Base-by-base conservation (phyloP, 805 yeast genomes). In the Candida alai region DNA sequence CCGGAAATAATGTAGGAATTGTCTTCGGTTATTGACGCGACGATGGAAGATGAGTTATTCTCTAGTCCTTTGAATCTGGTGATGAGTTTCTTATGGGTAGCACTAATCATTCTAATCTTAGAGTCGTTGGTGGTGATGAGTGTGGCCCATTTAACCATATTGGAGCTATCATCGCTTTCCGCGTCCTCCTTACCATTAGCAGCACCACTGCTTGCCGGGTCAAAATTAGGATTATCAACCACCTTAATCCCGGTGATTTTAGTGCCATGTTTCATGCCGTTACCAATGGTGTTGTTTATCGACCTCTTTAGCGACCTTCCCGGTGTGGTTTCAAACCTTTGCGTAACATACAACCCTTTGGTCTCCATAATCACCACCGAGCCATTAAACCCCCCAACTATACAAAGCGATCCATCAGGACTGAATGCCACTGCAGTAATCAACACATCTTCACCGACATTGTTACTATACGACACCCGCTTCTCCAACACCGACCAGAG, bases 401-500 rank as follows among this genome's bases (percentile, higher is more conserved):
- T 66, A 36, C 78, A 57, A 30, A 68, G 62, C 4, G 80, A 78
- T 12, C 76, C 75, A 32, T 70, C 72, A 1, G 90, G 87, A 0
- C 89, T 73, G 40, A 87, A 74, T 2, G 76, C 75, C 26, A 84
- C 66, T 0, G 95, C 84, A 0, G 96, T 87, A 10, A 88, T 76
- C 35, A 83, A 58, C 39, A 76, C 80, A 4, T 78, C 72, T 13
- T 84, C 73, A 30, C 80, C 80, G 32, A 72, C 67, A 43, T 76
- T 69, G 22, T 42, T 52, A 11, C 44, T 45, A 51, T 62, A 83
- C 6, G 80, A 69, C 4, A 83, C 79, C 28, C 72, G 72, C 23
- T 70, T 67, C 37, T 89, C 97, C 30, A 88, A 65, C 18, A 89
- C 80, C 1, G 90, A 82, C 94, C 96, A 86, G n/a, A 89, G 55